These are phyloP conservation scores for Corniculantispora saksenae DNA, from an alignment of 2,329 filamentous ascomycete genomes.

Conservation along the genomic window DNA sequence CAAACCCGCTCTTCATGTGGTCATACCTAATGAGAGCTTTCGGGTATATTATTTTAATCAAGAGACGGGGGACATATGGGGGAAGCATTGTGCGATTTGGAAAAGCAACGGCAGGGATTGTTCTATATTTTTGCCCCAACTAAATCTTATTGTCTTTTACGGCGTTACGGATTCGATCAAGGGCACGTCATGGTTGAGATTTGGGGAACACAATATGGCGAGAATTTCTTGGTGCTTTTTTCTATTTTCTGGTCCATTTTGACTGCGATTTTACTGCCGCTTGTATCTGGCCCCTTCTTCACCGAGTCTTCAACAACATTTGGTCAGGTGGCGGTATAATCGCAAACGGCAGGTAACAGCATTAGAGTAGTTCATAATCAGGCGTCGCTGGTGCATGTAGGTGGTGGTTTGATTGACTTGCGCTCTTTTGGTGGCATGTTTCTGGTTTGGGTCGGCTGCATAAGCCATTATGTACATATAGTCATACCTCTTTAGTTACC, in stretches of 20 bases:
- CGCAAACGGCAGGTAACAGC: background rate
- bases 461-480: constrained; percentile 2
- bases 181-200: constrained; percentile 1
- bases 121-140: background rate
- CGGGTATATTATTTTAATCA: background rate
- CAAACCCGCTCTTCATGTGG: background rate
- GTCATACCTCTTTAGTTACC: background rate
- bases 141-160: background rate
- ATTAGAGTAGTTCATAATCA: constrained; percentile 4
- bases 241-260: background rate
- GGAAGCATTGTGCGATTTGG: too few relatives aligned
- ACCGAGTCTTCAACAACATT: constrained; percentile 7
- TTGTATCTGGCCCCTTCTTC: background rate
- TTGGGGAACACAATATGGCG: background rate
- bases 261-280: background rate
- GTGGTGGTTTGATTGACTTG: background rate
- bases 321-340: background rate
- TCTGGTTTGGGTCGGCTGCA: background rate
- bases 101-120: background rate
- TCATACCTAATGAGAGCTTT: background rate
- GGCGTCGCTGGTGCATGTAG: constrained; percentile 9
- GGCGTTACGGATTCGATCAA: constrained; percentile 12
- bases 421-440: background rate
- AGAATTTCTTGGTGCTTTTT: background rate
- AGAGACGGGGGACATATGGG: background rate